phyloP scores from a whole-genome alignment of 441 rosid species.

The Populus hybrid region DNA sequence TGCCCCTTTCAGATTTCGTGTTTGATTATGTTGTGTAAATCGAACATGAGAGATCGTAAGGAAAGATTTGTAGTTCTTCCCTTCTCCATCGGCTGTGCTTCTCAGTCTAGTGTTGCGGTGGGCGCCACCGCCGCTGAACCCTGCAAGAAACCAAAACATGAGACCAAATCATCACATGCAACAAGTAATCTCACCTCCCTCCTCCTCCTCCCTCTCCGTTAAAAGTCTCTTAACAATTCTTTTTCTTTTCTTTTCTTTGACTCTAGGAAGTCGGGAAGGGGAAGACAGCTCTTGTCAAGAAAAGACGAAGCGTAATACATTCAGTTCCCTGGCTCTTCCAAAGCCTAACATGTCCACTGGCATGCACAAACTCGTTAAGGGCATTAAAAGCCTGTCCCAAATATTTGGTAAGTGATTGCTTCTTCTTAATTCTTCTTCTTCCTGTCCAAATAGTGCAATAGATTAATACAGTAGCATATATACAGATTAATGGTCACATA shows the following conservation, averaged over 20 bases:
- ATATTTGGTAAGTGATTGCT: conserved; percentile 46
- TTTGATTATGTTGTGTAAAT: neutral
- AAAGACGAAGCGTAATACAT: conserved; percentile 9
- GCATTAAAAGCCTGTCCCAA: conserved; percentile 63
- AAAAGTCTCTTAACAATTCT: no score
- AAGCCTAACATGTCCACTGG: conserved; percentile 28
- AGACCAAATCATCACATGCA: conserved; percentile 7
- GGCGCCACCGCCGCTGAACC: conserved; percentile 27
- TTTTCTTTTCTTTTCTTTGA: neutral
- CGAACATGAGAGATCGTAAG: conserved; percentile 36
- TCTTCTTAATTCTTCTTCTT: neutral
- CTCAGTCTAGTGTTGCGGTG: conserved; percentile 59
- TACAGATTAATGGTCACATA: neutral
- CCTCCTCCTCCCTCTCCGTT: conserved; percentile 1
- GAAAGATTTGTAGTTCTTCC: conserved; percentile 68
- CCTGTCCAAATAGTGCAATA: neutral
- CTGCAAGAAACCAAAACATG: conserved; percentile 30
- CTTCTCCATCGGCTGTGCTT: conserved; percentile 67
- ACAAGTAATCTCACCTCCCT: conserved; percentile 29
- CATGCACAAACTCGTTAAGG: conserved; percentile 28
- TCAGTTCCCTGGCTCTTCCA: conserved; percentile 19
- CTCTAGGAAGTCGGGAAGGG: conserved; percentile 26
- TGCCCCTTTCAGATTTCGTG: neutral
- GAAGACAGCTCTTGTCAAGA: conserved; percentile 43
- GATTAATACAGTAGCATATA: neutral